These are phyloP conservation scores for Pyropia haitanensis DNA, from an alignment of 23 red algal genomes.

Conservation along the genomic window DNA sequence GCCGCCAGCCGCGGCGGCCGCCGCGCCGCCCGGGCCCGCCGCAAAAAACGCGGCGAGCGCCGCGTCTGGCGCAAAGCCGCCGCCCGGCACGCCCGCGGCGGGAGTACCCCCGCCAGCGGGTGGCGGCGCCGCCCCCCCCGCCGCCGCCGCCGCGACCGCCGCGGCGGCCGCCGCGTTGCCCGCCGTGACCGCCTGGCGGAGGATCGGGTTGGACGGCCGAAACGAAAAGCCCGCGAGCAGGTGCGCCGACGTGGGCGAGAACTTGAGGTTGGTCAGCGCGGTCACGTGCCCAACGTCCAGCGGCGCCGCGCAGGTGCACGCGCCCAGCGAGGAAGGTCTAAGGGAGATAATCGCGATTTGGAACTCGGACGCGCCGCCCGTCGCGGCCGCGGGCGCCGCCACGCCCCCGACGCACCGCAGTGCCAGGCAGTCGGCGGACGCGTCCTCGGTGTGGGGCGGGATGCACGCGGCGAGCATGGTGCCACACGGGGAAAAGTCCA, in stretches of 20 bases:
- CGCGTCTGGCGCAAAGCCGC: too few species aligned
- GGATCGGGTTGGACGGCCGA: conserved; percentile 48
- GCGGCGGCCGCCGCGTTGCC: too few species aligned
- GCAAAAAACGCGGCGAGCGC: too few species aligned
- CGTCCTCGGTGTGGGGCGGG: conserved; percentile 16
- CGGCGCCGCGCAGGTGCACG: conserved; percentile 24
- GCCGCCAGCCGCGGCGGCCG: too few species aligned
- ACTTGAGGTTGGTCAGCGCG: conserved; percentile 85
- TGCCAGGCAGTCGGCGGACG: neutral
- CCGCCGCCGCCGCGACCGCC: too few species aligned
- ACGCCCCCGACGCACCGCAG: neutral
- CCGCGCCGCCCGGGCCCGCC: too few species aligned
- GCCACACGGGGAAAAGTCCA: conserved; percentile 80
- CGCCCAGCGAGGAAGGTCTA: conserved; percentile 28
- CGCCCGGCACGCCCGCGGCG: too few species aligned
- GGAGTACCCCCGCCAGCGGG: too few species aligned
- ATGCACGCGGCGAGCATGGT: conserved; percentile 83
- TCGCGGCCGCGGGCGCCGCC: neutral
- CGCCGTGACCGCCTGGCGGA: conserved; percentile 7
- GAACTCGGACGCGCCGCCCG: conserved; percentile 8
- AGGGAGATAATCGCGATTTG: conserved; percentile 51
- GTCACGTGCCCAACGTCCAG: conserved; percentile 44
- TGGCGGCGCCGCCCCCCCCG: too few species aligned
- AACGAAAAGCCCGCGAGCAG: conserved; percentile 75
- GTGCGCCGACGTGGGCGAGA: conserved; percentile 62